Conservation (phyloP, 2,329 filamentous ascomycete species). For the Claviceps sorghi region DNA sequence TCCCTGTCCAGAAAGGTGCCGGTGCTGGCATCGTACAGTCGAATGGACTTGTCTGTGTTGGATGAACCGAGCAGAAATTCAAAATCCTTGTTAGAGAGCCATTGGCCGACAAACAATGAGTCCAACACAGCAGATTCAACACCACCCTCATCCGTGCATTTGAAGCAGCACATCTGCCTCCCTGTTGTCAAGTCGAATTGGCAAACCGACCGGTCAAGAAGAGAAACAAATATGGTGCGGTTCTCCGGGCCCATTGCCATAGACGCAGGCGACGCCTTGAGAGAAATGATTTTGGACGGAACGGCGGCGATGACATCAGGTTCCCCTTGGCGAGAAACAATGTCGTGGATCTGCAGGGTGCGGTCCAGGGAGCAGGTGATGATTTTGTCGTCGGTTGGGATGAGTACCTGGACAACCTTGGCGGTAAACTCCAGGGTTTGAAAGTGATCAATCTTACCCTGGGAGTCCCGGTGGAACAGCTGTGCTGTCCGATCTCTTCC, state of each 20-base stretch:
- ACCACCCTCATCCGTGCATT: constrained; percentile 65
- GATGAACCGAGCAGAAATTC: constrained; percentile 74
- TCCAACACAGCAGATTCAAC: constrained; percentile 73
- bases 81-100: constrained; percentile 34
- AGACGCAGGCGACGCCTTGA: constrained; percentile 78
- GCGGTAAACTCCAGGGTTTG: constrained; percentile 91
- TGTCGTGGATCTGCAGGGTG: constrained; percentile 68
- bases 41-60: constrained; percentile 87
- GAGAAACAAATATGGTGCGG: constrained; percentile 42
- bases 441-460: constrained; percentile 55
- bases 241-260: constrained; percentile 57
- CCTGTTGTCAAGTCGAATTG: constrained; percentile 53
- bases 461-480: constrained; percentile 52
- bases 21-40: constrained; percentile 68
- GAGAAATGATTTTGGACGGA: constrained; percentile 58
- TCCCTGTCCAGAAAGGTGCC: constrained; percentile 72
- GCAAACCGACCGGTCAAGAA: constrained; percentile 45
- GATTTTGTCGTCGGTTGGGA: constrained; percentile 61
- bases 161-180: constrained; percentile 58
- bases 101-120: constrained; percentile 52
- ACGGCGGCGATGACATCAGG: constrained; percentile 59
- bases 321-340: constrained; percentile 54
- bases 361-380: constrained; percentile 83
- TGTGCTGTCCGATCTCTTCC: constrained; percentile 87
- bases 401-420: constrained; percentile 59